These are phyloP conservation scores for Debaryomyces hansenii DNA, from an alignment of 805 yeast genomes.

Conservation along the genomic window DNA sequence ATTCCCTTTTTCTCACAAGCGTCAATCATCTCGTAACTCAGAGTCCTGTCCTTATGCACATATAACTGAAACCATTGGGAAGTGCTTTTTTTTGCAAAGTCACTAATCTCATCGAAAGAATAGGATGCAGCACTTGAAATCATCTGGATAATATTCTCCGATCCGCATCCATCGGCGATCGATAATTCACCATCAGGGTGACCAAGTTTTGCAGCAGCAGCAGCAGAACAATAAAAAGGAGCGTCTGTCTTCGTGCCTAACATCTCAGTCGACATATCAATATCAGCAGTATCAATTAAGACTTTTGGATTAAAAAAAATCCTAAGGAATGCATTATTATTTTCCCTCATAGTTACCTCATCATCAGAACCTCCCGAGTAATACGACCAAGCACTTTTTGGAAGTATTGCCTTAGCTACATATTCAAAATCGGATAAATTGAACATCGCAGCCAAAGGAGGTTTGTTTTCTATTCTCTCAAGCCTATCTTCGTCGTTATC, in stretches of 20 bases:
- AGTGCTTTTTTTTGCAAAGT: conserved; percentile 22
- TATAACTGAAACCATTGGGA: conserved; percentile 53
- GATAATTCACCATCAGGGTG: conserved; percentile 45
- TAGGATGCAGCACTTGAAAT: conserved; percentile 43
- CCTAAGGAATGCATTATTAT: conserved; percentile 40
- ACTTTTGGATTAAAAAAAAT: conserved; percentile 49
- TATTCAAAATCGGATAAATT: conserved; percentile 41
- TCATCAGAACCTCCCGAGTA: conserved; percentile 52
- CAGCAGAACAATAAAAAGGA: conserved; percentile 52
- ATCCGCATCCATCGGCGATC: conserved; percentile 40
- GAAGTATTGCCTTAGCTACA: conserved; percentile 34
- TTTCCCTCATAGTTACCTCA: conserved; percentile 45
- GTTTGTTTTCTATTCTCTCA: conserved; percentile 18
- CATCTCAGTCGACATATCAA: conserved; percentile 29
- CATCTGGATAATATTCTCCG: conserved; percentile 48
- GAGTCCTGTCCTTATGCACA: conserved; percentile 39
- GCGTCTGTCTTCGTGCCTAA: conserved; percentile 32
- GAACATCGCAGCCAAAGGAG: conserved; percentile 30
- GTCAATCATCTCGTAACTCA: conserved; percentile 28
- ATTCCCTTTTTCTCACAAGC: conserved; percentile 41
- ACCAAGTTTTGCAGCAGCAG: conserved; percentile 46
- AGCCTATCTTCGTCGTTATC: conserved; percentile 17
- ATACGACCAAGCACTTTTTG: conserved; percentile 40
- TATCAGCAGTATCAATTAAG: conserved; percentile 29
- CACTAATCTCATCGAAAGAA: conserved; percentile 41